Conservation (phyloP, 495 filamentous ascomycete species). For the Schizothecium vesticola region DNA sequence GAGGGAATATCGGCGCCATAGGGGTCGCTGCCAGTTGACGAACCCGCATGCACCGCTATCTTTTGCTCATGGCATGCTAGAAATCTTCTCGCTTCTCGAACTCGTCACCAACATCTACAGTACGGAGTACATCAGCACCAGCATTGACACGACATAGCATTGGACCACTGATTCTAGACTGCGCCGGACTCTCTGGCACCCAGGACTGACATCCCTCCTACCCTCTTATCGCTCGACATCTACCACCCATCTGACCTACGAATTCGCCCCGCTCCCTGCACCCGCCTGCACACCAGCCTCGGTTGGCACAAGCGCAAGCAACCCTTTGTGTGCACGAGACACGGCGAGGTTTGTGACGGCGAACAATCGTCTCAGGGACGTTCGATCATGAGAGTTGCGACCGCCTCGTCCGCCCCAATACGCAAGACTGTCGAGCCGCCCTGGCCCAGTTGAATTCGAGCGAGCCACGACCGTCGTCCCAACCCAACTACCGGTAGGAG, state of each 20-base stretch:
- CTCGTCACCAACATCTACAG: not conserved
- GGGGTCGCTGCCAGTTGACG: not conserved
- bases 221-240: not conserved
- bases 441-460: conserved; percentile 18
- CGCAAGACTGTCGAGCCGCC: conserved; percentile 17
- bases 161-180: not conserved
- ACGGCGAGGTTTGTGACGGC: conserved; percentile 1
- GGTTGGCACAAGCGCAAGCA: no score
- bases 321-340: not conserved
- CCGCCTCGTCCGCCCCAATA: conserved; percentile 10
- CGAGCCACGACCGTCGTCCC: not conserved
- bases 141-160: not conserved
- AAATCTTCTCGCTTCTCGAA: not conserved
- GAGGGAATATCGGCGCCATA: not conserved
- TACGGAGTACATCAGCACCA: not conserved
- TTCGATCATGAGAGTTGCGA: conserved; percentile 23
- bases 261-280: not conserved
- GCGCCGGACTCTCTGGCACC: not conserved
- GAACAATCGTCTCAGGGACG: not conserved
- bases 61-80: not conserved
- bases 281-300: not conserved
- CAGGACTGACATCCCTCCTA: not conserved
- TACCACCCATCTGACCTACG: not conserved
- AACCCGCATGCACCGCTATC: not conserved
- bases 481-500: not conserved